A percentile compares a stretch with the other conserved stretches of the same genome.
phyloP scores from a whole-genome alignment of 2,329 filamentous ascomycete genomes.

The Alternaria triticimaculans region DNA sequence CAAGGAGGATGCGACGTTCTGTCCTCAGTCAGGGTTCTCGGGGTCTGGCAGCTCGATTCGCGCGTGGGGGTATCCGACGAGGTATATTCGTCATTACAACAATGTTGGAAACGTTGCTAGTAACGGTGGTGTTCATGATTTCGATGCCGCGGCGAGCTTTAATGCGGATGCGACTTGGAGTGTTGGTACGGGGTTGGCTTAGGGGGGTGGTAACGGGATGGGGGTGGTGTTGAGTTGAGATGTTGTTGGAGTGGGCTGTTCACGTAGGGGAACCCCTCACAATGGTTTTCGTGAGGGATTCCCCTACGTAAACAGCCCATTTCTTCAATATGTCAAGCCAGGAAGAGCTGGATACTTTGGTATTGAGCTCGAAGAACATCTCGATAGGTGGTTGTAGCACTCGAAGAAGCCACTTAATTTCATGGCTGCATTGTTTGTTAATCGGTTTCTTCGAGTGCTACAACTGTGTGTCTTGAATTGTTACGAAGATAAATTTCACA shows the following conservation, averaged over 20 bases:
- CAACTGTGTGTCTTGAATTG: accelerated
- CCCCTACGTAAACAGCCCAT: too few relatives aligned
- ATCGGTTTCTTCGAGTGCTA: neutral
- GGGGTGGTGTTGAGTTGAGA: neutral
- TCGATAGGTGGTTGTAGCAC: neutral
- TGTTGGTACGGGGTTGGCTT: slow-evolving; percentile 15
- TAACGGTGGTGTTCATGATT: slow-evolving; percentile 63
- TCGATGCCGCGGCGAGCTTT: slow-evolving; percentile 59
- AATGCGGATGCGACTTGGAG: slow-evolving; percentile 62
- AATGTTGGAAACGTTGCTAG: slow-evolving; percentile 58
- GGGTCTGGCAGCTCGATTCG: slow-evolving; percentile 61
- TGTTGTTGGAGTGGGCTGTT: neutral
- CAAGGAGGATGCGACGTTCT: slow-evolving; percentile 69
- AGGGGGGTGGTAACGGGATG: neutral
- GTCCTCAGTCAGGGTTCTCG: slow-evolving; percentile 60
- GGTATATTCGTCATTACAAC: slow-evolving; percentile 63
- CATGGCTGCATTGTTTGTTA: neutral
- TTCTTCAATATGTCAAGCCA: too few relatives aligned
- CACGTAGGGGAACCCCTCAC: neutral
- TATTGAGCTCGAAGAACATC: neutral
- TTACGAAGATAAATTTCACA: accelerated
- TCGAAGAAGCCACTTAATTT: neutral
- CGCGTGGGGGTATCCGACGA: slow-evolving; percentile 66
- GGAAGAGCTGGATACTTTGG: too few relatives aligned
- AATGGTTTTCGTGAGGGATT: too few relatives aligned